Percentiles rank a stretch among this genome's conserved stretches.
These are phyloP conservation scores for Eucalyptus melliodora DNA, from an alignment of 345 rosid species.

Conservation along the genomic window DNA sequence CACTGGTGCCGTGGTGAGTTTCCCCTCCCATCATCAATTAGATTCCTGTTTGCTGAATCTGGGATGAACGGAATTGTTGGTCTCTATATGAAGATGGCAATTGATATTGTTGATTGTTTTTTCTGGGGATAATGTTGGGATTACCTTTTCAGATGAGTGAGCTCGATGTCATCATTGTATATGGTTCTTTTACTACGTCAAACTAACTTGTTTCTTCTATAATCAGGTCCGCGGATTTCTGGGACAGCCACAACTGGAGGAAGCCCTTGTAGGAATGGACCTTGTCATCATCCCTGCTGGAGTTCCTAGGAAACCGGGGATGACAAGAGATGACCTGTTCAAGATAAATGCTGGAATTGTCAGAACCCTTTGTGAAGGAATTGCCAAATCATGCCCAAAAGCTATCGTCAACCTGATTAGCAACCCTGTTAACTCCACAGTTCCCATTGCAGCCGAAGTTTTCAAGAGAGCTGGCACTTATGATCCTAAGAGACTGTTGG, in stretches of 20 bases:
- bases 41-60: not conserved
- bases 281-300: slow-evolving; percentile 93
- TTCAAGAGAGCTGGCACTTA: slow-evolving; percentile 83
- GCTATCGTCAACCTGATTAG: slow-evolving; percentile 85
- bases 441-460: slow-evolving; percentile 93
- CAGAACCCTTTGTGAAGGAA: slow-evolving; percentile 76
- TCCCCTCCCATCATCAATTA: not conserved
- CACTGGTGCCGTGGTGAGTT: slow-evolving; percentile 76
- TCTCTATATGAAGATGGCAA: not conserved
- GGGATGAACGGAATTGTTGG: not conserved
- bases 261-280: slow-evolving; percentile 89
- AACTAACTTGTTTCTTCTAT: not conserved
- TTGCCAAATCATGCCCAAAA: slow-evolving; percentile 72
- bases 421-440: slow-evolving; percentile 92
- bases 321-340: slow-evolving; percentile 98
- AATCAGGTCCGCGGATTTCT: slow-evolving; percentile 43
- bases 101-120: not conserved
- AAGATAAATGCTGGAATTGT: slow-evolving; percentile 96
- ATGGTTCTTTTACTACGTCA: not conserved
- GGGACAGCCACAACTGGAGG: slow-evolving; percentile 76
- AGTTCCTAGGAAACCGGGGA: slow-evolving; percentile 96
- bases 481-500: slow-evolving; percentile 81
- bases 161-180: not conserved
- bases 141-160: not conserved
- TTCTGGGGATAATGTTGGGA: not conserved